Base-by-base conservation (phyloP, 1,139 yeast genomes). In the Magnusiomyces fungicola region DNA sequence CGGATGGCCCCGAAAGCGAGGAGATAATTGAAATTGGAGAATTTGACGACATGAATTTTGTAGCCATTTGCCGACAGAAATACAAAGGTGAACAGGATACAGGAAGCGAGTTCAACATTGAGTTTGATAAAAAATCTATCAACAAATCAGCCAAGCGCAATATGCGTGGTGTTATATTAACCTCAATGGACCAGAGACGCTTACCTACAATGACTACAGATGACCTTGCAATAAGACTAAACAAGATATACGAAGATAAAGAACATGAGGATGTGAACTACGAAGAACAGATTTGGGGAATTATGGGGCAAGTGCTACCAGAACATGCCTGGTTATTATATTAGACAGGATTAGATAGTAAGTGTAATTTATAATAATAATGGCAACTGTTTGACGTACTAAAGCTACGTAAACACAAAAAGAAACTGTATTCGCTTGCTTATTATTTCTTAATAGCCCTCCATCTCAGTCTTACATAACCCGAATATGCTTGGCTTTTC, bases 381-480 rank as follows among this genome's bases (percentile, higher is more conserved):
- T n/a, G n/a, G n/a, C n/a, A n/a, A n/a, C n/a, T n/a, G n/a, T n/a
- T n/a, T n/a, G n/a, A n/a, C n/a, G n/a, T n/a, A n/a, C n/a, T n/a
- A n/a, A n/a, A n/a, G n/a, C n/a, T n/a, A n/a, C n/a, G n/a, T n/a
- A n/a, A n/a, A n/a, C n/a, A n/a, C n/a, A n/a, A n/a, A n/a, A n/a
- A n/a, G n/a, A n/a, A n/a, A n/a, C n/a, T n/a, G n/a, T n/a, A n/a
- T n/a, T n/a, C n/a, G n/a, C n/a, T n/a, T n/a, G n/a, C n/a, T n/a
- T 27, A 32, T 22, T 30, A 38, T 21, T 18, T 21, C 45, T 50
- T 51, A 14, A 45, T 25, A 2, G 54, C 53, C 43, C 51, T 45
- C 24, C 48, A 50, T 24, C 53, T 32, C 2, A 50, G 43, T 25
- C 53, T 21, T 2, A 50, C 51, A 24, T 50, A 50, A 3, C 50